These are phyloP conservation scores for Yarrowia sp. DNA, from an alignment of 805 yeast genomes.

Conservation along the genomic window DNA sequence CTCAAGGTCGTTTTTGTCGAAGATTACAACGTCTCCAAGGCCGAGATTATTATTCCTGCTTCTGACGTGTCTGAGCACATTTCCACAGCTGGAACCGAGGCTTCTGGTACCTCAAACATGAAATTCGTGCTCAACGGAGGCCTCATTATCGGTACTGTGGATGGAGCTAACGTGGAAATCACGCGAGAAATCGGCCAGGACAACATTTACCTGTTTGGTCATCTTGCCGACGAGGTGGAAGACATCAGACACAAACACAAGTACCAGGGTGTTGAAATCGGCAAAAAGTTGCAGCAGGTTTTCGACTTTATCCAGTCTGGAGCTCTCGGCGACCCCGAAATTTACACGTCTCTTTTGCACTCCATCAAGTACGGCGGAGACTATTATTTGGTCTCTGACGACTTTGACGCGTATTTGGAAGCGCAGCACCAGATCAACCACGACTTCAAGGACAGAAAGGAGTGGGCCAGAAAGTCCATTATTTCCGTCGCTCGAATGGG, in stretches of 20 bases:
- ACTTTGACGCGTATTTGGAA: slow-evolving; percentile 80
- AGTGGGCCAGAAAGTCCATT: slow-evolving; percentile 77
- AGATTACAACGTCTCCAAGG: slow-evolving; percentile 91
- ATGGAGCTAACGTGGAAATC: slow-evolving; percentile 94
- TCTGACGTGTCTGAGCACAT: slow-evolving; percentile 90
- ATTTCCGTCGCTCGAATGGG: slow-evolving; percentile 88
- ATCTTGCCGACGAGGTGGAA: slow-evolving; percentile 85
- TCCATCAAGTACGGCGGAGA: slow-evolving; percentile 74
- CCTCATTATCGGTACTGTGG: slow-evolving; percentile 89
- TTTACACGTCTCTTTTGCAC: slow-evolving; percentile 64
- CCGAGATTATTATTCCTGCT: slow-evolving; percentile 86
- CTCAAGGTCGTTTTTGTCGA: slow-evolving; percentile 86
- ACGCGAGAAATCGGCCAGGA: slow-evolving; percentile 93
- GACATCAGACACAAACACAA: slow-evolving; percentile 75
- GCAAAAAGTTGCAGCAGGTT: slow-evolving; percentile 60
- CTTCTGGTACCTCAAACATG: slow-evolving; percentile 95
- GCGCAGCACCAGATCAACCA: slow-evolving; percentile 76
- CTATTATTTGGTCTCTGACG: slow-evolving; percentile 82
- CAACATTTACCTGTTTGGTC: slow-evolving; percentile 87
- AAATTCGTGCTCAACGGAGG: slow-evolving; percentile 94
- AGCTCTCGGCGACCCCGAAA: slow-evolving; percentile 62
- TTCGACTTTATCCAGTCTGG: slow-evolving; percentile 67
- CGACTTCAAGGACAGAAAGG: slow-evolving; percentile 62
- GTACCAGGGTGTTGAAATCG: slow-evolving; percentile 56
- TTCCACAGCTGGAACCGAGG: slow-evolving; percentile 96